Base-by-base conservation (phyloP, 1,284 basidiomycete genomes). In the Pholiota adiposa region DNA sequence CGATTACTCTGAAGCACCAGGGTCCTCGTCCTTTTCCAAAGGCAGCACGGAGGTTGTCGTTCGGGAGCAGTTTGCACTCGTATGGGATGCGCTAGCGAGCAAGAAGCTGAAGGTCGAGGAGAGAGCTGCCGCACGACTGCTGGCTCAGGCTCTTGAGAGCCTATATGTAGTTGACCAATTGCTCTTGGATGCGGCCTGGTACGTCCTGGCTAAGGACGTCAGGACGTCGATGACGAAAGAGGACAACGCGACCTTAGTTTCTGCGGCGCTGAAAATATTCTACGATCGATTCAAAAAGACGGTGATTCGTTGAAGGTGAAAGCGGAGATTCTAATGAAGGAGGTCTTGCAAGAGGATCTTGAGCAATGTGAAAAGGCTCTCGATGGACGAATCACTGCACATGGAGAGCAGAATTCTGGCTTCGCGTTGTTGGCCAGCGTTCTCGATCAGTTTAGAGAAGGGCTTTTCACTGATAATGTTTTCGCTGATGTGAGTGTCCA, bases 121-220 rank as follows among this genome's bases (percentile, higher is more conserved):
- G n/a, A 65, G 64, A 14, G 73, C 72, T 12, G 83, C 82, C 16
- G 82, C 83, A 11, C 69, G 70, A 33, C 56, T 79, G 11, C 58
- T 92, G 8, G 79, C 76, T 0, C 76, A 76, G 60, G 76, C 80
- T 5, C 63, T 87, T 48, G 70, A 73, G 21, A 74, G 73, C 5
- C 55, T 90, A 36, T 68, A 73, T 36, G 73, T 70, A 9, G 65
- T 84, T 1, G 75, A 82, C 29, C 62, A 71, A 33, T 77, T 68
- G 31, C 64, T 88, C 16, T 84, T 83, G 63, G 68, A 75, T 12
- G 70, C 71, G 2, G 81, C 78, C 1, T 88, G 87, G 80, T 71
- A 70, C 3, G 69, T 72, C 0, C 65, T 85, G 29, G 64, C 72
- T 0, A 59, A 50, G 6, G 65, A 63, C 5, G 69, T 80, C 46